phyloP scores from a whole-genome alignment of 2,329 filamentous ascomycete species.

The Sporothrix euskadiensis region DNA sequence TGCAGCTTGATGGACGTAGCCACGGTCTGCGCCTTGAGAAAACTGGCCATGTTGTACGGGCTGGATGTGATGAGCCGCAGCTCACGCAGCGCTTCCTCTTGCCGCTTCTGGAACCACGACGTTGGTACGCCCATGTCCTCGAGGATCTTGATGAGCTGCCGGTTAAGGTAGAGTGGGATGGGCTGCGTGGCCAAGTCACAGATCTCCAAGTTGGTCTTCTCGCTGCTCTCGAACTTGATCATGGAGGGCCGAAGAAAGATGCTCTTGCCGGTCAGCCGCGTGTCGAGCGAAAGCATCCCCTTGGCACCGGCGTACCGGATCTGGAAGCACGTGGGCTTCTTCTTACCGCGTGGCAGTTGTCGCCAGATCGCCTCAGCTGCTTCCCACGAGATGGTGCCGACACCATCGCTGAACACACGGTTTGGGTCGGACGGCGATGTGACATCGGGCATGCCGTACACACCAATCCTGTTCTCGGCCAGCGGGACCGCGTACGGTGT shows the following conservation, averaged over 20 bases:
- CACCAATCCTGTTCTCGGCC: conserved; percentile 40
- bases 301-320: conserved; percentile 74
- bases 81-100: conserved; percentile 60
- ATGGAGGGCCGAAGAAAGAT: conserved; percentile 71
- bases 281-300: conserved; percentile 74
- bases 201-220: conserved; percentile 63
- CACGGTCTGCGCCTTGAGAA: conserved; percentile 64
- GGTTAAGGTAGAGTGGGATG: conserved; percentile 70
- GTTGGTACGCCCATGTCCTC: conserved; percentile 69
- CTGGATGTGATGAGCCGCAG: conserved; percentile 61
- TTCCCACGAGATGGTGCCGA: conserved; percentile 67
- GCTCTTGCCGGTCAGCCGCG: conserved; percentile 55
- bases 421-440: conserved; percentile 46
- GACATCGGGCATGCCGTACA: conserved; percentile 52
- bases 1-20: conserved; percentile 61
- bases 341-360: conserved; percentile 49
- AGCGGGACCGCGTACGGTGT: conserved; percentile 65
- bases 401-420: conserved; percentile 75
- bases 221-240: conserved; percentile 69
- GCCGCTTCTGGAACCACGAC: conserved; percentile 63
- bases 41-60: conserved; percentile 63
- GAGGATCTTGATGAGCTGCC: conserved; percentile 80
- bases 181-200: conserved; percentile 69
- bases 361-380: conserved; percentile 63
- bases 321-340: conserved; percentile 67